phyloP scores from a whole-genome alignment of 2,329 filamentous ascomycete genomes.

The Ascochyta fabae region DNA sequence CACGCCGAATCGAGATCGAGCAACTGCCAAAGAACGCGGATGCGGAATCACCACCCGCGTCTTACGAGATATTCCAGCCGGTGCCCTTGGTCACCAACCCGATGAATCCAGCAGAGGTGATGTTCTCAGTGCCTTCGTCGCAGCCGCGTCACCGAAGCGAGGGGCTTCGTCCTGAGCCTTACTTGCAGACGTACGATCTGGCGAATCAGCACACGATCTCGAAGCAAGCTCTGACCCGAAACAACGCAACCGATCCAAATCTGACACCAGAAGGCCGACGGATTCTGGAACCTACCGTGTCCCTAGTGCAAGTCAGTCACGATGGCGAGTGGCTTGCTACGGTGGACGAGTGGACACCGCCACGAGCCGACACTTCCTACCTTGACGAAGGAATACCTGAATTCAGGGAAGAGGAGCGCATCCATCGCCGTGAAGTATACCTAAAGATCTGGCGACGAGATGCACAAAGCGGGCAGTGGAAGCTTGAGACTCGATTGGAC shows the following conservation, averaged over 20 bases:
- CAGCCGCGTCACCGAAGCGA: conserved; percentile 48
- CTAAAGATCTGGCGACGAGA: conserved; percentile 89
- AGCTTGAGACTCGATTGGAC: conserved; percentile 82
- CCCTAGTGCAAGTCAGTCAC: conserved; percentile 74
- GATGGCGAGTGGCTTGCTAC: conserved; percentile 92
- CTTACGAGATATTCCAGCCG: conserved; percentile 30
- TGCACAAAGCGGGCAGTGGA: conserved; percentile 63
- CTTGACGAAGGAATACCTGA: conserved; percentile 54
- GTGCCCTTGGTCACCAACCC: conserved; percentile 53
- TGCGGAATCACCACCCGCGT: conserved; percentile 23
- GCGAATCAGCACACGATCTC: conserved; percentile 76
- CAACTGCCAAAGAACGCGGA: conserved; percentile 34
- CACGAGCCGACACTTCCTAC: conserved; percentile 69
- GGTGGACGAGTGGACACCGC: conserved; percentile 87
- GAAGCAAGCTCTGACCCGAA: conserved; percentile 88
- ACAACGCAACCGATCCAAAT: conserved; percentile 83
- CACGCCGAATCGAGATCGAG: conserved; percentile 42
- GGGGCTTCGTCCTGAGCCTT: conserved; percentile 57
- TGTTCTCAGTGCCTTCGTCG: conserved; percentile 60
- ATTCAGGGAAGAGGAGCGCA: conserved; percentile 52
- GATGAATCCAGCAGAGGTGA: conserved; percentile 48
- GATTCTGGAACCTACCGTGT: conserved; percentile 79
- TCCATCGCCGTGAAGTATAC: conserved; percentile 71
- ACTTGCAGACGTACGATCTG: conserved; percentile 88
- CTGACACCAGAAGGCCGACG: conserved; percentile 72